Percentiles rank a stretch among this genome's conserved stretches.
These are phyloP conservation scores for Gymnopus androsaceus DNA, from an alignment of 1,284 basidiomycete species.

Conservation along the genomic window DNA sequence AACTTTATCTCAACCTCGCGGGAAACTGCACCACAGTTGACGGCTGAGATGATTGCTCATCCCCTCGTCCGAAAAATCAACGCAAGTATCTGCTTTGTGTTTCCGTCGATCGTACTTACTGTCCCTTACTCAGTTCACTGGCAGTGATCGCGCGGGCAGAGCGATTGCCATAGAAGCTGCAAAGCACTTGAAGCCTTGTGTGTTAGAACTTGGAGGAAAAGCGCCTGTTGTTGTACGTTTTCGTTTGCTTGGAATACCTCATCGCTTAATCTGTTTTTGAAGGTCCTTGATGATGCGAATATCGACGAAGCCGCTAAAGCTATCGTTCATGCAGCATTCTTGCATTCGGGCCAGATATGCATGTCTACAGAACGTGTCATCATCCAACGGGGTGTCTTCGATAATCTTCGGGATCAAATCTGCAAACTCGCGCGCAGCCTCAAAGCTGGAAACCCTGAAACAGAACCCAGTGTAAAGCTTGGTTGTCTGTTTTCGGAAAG, in stretches of 20 bases:
- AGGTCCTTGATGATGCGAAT: slow-evolving; percentile 63
- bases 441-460: slow-evolving; percentile 37
- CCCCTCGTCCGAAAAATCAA: slow-evolving; percentile 51
- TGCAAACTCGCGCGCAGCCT: slow-evolving; percentile 34
- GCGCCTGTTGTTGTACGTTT: slow-evolving; percentile 62
- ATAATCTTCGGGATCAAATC: slow-evolving; percentile 38
- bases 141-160: slow-evolving; percentile 67
- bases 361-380: slow-evolving; percentile 73
- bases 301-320: slow-evolving; percentile 55
- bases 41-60: slow-evolving; percentile 58
- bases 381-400: slow-evolving; percentile 48
- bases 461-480: slow-evolving; percentile 21
- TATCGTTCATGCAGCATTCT: slow-evolving; percentile 60
- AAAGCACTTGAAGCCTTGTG: slow-evolving; percentile 71
- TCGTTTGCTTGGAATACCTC: too few relatives aligned
- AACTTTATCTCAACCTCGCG: slow-evolving; percentile 58
- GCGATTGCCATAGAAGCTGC: slow-evolving; percentile 74
- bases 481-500: slow-evolving; percentile 50
- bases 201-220: slow-evolving; percentile 78
- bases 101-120: slow-evolving; percentile 1
- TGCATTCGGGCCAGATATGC: slow-evolving; percentile 70
- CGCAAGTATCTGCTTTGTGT: slow-evolving; percentile 27
- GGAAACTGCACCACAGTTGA: slow-evolving; percentile 45
- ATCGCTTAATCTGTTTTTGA: too few relatives aligned
- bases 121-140: slow-evolving; percentile 57